These are phyloP conservation scores for Boletus sensibilis DNA, from an alignment of 768 basidiomycete genomes.

Conservation along the genomic window DNA sequence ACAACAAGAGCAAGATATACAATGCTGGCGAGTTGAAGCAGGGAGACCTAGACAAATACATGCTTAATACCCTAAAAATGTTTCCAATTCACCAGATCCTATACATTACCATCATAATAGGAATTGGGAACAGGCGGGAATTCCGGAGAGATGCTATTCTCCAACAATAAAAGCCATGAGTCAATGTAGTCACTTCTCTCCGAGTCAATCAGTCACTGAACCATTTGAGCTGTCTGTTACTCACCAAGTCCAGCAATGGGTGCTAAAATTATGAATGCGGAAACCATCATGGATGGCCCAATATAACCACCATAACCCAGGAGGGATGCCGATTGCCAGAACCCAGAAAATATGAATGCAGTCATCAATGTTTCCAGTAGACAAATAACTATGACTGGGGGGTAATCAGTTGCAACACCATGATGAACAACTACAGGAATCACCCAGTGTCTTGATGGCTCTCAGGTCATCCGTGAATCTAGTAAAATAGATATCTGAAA, in stretches of 20 bases:
- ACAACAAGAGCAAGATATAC: neutral
- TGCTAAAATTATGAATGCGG: neutral
- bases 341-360: slow-evolving; percentile 8
- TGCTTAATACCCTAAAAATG: neutral
- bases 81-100: neutral
- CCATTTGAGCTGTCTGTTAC: neutral
- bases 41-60: slow-evolving; percentile 13
- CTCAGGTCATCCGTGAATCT: slow-evolving; percentile 14
- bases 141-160: slow-evolving; percentile 12
- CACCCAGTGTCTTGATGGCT: slow-evolving; percentile 18
- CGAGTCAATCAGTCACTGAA: neutral
- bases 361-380: slow-evolving; percentile 20
- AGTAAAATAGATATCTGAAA: slow-evolving; percentile 21
- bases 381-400: slow-evolving; percentile 10
- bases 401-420: neutral
- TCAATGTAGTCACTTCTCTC: slow-evolving; percentile 12
- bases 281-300: too few relatives aligned
- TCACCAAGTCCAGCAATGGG: slow-evolving; percentile 21
- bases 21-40: slow-evolving; percentile 23
- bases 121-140: neutral
- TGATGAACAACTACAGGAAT: neutral
- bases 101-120: slow-evolving; percentile 18
- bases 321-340: too few relatives aligned
- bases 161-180: slow-evolving; percentile 27
- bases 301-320: too few relatives aligned